Evolutionary conservation across 345 rosid species (phyloP).

Genomic region (Pugionium cornutum): DNA sequence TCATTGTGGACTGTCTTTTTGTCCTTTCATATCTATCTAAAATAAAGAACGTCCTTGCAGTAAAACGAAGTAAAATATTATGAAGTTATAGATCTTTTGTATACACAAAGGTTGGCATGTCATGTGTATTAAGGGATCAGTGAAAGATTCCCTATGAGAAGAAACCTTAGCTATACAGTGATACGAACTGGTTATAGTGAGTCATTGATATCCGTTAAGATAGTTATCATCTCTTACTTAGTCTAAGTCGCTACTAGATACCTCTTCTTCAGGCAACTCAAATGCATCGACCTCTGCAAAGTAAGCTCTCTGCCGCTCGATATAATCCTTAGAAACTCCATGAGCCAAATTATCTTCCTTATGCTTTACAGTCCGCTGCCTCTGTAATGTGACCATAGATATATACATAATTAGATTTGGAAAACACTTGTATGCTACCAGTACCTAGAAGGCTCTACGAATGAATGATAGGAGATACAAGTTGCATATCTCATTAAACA

Average conservation of each 20-base stretch:
- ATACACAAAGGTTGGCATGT: slow-evolving; percentile 31
- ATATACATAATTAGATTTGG: not conserved
- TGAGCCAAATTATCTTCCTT: slow-evolving; percentile 23
- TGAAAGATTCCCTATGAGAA: slow-evolving; percentile 23
- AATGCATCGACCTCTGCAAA: slow-evolving; percentile 77
- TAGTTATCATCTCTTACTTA: slow-evolving; percentile 32
- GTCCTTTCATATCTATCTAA: slow-evolving; percentile 9
- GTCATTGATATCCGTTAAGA: slow-evolving; percentile 23
- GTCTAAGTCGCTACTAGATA: slow-evolving; percentile 51
- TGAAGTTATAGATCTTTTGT: slow-evolving; percentile 25
- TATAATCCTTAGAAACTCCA: slow-evolving; percentile 48
- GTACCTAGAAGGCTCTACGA: not conserved
- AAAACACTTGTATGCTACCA: slow-evolving; percentile 10
- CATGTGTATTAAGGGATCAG: slow-evolving; percentile 21
- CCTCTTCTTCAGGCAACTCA: slow-evolving; percentile 72
- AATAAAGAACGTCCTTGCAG: slow-evolving; percentile 8
- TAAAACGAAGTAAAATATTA: slow-evolving; percentile 20
- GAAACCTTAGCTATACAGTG: slow-evolving; percentile 38
- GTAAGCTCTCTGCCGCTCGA: slow-evolving; percentile 66
- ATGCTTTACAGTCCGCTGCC: slow-evolving; percentile 30
- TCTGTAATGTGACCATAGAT: slow-evolving; percentile 43
- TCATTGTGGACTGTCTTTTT: slow-evolving; percentile 10
- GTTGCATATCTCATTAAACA: slow-evolving; percentile 16
- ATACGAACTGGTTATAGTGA: slow-evolving; percentile 26
- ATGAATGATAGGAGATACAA: slow-evolving; percentile 4